Base-by-base conservation (phyloP, 768 basidiomycete genomes). In the Chalciporus pseudorubinellus region DNA sequence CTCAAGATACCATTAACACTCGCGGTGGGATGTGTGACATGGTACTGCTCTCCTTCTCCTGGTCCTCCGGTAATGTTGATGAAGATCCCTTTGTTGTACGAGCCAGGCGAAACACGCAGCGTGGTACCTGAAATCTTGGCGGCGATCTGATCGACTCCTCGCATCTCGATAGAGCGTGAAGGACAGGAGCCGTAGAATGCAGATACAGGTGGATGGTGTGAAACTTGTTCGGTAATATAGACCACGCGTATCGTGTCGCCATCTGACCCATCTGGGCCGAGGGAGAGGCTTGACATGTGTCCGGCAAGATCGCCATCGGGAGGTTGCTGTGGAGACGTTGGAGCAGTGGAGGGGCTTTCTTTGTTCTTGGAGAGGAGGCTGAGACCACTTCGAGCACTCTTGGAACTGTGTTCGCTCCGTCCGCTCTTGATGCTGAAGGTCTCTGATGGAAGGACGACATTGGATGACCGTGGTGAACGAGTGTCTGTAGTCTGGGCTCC, bases 151-250 rank as follows among this genome's bases (percentile, higher is more conserved):
- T 99, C 95, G 51, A 93, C 76, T 4, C 94, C 95, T 16, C 71
- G 71, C 65, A 89, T 76, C 56, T 89, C 84, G 38, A 95, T 64
- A 26, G 81, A 80, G 21, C 84, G 81, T 38, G 81, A 72, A 0
- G 94, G 92, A 67, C 91, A 95, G 4, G 73, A 55, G 7, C 88
- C 91, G 56, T 83, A 85, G 64, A 84, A 95, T 1, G 89, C 84
- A 1, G 92, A 95, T 26, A 98, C 82, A 3, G 97, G 97, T 0
- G 97, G 97, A 62, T 99, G 97, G 71, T 99, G 97, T 2, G 91
- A 97, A 42, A 98, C 85, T 70, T 97, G 95, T 68, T 97, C 95
- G 13, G 93, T 95, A 42, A 95, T 70, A 68, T 82, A 95, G 6
- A 83, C 80, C 39, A 95, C 82, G 29, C 92, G 87, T 14, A 83